phyloP scores from a whole-genome alignment of 352 stramenopile genomes.

The Phytopythium vexans region DNA sequence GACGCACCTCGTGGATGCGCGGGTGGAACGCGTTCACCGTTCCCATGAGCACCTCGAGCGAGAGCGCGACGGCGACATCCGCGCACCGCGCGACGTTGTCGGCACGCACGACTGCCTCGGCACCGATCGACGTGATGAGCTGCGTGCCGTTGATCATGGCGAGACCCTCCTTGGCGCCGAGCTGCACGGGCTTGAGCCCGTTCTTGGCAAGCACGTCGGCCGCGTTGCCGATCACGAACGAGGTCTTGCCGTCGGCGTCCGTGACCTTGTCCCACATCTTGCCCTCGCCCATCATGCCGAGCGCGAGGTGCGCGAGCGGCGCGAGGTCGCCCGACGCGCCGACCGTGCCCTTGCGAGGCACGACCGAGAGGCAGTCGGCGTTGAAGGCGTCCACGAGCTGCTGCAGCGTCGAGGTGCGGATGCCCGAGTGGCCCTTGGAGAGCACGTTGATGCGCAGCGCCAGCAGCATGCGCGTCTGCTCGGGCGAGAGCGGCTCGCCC shows the following conservation, averaged over 20 bases:
- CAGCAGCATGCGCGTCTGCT: constrained; percentile 83
- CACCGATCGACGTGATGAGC: constrained; percentile 84
- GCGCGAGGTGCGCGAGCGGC: constrained; percentile 80
- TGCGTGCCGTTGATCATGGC: constrained; percentile 92
- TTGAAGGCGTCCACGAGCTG: constrained; percentile 86
- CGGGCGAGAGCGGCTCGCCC: constrained; percentile 66
- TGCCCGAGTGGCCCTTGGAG: constrained; percentile 85
- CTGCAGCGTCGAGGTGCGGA: constrained; percentile 71
- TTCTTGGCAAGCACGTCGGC: constrained; percentile 70
- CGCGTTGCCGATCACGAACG: constrained; percentile 53
- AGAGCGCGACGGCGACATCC: constrained; percentile 79
- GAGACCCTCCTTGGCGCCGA: constrained; percentile 87
- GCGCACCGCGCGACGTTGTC: constrained; percentile 72
- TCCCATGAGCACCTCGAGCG: constrained; percentile 85
- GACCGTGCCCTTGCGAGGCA: constrained; percentile 83
- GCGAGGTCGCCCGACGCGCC: constrained; percentile 87
- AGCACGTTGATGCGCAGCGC: constrained; percentile 88
- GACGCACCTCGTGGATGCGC: constrained; percentile 82
- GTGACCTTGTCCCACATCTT: constrained; percentile 82
- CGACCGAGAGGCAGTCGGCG: constrained; percentile 78
- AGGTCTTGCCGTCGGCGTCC: constrained; percentile 22
- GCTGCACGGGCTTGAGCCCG: constrained; percentile 64
- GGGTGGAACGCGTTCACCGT: constrained; percentile 88
- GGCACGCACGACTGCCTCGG: constrained; percentile 74
- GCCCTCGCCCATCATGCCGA: constrained; percentile 89